Percentiles rank a stretch among this genome's conserved stretches.
phyloP scores from a whole-genome alignment of 352 stramenopile species.

The Globisporangium canariense region DNA sequence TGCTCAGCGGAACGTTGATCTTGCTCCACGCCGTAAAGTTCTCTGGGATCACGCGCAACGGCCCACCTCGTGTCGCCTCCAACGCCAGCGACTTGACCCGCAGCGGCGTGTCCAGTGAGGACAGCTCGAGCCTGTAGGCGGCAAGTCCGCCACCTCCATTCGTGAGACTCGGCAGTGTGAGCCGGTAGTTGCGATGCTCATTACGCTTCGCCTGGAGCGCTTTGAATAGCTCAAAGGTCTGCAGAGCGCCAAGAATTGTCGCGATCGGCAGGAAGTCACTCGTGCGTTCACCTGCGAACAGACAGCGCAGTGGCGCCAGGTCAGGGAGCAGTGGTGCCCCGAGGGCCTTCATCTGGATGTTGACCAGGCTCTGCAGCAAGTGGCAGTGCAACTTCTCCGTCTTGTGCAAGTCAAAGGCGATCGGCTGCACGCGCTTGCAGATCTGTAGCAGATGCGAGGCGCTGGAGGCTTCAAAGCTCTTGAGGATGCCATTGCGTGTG shows the following conservation, averaged over 20 bases:
- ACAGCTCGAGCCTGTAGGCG: conserved; percentile 6
- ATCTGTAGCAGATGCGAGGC: conserved; percentile 12
- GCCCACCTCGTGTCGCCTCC: conserved; percentile 27
- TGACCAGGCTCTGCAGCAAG: conserved; percentile 31
- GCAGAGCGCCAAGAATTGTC: conserved; percentile 28
- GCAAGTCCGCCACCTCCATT: conserved; percentile 8
- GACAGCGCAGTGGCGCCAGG: conserved; percentile 25
- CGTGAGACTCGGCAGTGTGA: conserved; percentile 11
- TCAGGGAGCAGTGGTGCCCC: conserved; percentile 14
- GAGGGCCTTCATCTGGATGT: conserved; percentile 17
- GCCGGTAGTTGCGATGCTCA: conserved; percentile 2
- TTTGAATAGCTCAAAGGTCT: conserved; percentile 29
- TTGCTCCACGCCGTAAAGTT: conserved; percentile 35
- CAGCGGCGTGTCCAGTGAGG: conserved; percentile 3
- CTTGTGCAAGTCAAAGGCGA: conserved; percentile 12
- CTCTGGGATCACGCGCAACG: conserved; percentile 28
- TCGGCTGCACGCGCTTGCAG: conserved; percentile 13
- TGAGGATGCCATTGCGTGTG: conserved; percentile 16
- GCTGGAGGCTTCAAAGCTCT: conserved; percentile 13
- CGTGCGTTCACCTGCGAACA: conserved; percentile 11
- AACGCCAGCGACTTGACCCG: conserved; percentile 23
- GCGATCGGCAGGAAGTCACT: conserved; percentile 15
- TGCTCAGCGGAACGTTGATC: conserved; percentile 22
- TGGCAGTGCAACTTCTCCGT: conserved; percentile 20
- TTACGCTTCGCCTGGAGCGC: conserved; percentile 1